Evolutionary conservation across 106 monocot genomes (phyloP), one percentile per base, ranked within the genome.

Genomic region (Dioscorea zingiberensis): DNA sequence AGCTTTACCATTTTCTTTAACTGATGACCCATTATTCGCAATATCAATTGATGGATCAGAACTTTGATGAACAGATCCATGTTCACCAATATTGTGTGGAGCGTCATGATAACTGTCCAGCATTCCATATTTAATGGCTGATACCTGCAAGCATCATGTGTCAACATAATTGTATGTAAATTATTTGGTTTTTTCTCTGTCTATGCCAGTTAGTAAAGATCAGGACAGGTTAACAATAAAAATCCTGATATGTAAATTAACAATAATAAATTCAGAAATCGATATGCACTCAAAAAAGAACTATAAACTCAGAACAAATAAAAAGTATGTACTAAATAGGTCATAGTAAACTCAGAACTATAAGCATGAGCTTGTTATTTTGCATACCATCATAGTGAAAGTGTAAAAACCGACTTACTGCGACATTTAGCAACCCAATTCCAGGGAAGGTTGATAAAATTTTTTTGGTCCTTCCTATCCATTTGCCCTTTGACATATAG

Each of bases 371-470:
- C 7, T 30, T 2, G 2, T 7, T 7, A 30, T 30, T 30, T 30
- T n/a, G n/a, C n/a, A n/a, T n/a, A n/a, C n/a, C n/a, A n/a, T n/a
- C n/a, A n/a, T n/a, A n/a, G n/a, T n/a, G n/a, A n/a, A n/a, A n/a
- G n/a, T n/a, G n/a, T n/a, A n/a, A n/a, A 55, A 32, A 63, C n/a
- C n/a, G 68, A 84, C 92, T 89, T 71, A 98, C 98, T 70, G 98
- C 93, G 84, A 89, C 74, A 78, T 89, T 75, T 45, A 98, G 68
- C 55, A 93, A 66, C 60, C 77, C 98, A 75, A 87, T 64, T 54
- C 81, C 70, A 71, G 98, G 93, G 63, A 77, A 74, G 21, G 57
- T 55, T 29, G 72, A 82, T 73, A 89, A 82, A 21, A 79, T 47
- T 51, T 67, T 67, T 69, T 26, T 79, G 61, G 66, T 58, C 63